These are phyloP conservation scores for Metschnikowia kunwiensis DNA, from an alignment of 805 yeast genomes.

Conservation along the genomic window DNA sequence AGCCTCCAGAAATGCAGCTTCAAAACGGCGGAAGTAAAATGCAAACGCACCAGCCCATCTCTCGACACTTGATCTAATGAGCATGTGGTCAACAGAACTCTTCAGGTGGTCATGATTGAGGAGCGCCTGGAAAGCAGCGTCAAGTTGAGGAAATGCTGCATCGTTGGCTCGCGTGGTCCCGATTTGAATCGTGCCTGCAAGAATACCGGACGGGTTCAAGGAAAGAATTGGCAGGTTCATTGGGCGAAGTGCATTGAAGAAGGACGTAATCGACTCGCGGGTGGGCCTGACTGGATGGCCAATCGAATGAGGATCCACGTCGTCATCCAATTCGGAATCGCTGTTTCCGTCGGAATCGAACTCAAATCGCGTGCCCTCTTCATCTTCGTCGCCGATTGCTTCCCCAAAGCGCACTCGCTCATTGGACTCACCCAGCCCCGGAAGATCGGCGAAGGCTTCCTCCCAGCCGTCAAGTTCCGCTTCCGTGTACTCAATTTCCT, in stretches of 20 bases:
- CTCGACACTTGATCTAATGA: constrained; percentile 50
- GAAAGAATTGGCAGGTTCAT: constrained; percentile 17
- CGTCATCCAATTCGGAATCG: constrained; percentile 10
- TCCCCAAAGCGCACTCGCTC: constrained; percentile 14
- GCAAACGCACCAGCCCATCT: constrained; percentile 65
- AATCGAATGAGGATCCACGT: constrained; percentile 14
- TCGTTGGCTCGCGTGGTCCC: constrained; percentile 3
- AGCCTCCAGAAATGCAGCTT: constrained; percentile 1
- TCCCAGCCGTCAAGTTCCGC: constrained; percentile 42
- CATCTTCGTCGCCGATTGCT: constrained; percentile 18
- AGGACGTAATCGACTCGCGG: constrained; percentile 24
- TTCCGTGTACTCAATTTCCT: constrained; percentile 32
- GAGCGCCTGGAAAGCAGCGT: constrained; percentile 24
- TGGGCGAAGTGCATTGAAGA: constrained; percentile 28
- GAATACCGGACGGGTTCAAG: constrained; percentile 7
- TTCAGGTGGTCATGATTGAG: constrained; percentile 14
- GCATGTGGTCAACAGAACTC: constrained; percentile 19
- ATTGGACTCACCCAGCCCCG: constrained; percentile 9
- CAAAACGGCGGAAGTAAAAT: constrained; percentile 3
- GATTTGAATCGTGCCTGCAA: constrained; percentile 7
- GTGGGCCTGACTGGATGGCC: constrained; percentile 7
- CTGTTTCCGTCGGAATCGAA: constrained; percentile 21
- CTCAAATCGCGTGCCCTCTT: constrained; percentile 11
- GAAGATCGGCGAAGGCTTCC: constrained; percentile 35
- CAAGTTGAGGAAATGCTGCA: constrained; percentile 20